Conservation (phyloP, 306 rosid species). For the Senna tora region DNA sequence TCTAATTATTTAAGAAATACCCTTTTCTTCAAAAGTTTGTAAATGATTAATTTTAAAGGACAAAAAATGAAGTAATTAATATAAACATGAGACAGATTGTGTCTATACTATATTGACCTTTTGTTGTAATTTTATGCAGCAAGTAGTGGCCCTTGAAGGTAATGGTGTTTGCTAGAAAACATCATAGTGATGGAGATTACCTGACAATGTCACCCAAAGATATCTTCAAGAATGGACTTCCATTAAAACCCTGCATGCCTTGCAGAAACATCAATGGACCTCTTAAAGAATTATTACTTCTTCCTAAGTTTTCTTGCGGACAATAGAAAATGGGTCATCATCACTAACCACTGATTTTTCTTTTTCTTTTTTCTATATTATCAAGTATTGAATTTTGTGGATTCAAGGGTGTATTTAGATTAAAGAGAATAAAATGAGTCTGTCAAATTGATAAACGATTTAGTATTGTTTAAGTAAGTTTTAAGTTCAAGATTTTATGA, state of each 20-base stretch:
- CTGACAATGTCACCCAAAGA: slow-evolving; percentile 9
- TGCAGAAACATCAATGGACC: slow-evolving; percentile 28
- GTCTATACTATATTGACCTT: background rate
- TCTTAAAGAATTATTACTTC: background rate
- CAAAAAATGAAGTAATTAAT: background rate
- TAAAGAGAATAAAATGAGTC: too few species aligned
- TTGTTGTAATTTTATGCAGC: slow-evolving; percentile 31
- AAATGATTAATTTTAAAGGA: too few species aligned
- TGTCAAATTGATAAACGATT: too few species aligned
- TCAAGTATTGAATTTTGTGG: too few species aligned
- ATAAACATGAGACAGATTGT: slow-evolving; percentile 1
- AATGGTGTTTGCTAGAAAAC: background rate
- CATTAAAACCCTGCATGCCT: slow-evolving; percentile 33
- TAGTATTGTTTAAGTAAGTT: too few species aligned
- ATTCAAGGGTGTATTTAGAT: too few species aligned
- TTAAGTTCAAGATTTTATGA: too few species aligned
- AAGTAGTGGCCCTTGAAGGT: slow-evolving; percentile 28
- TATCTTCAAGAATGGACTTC: slow-evolving; percentile 44
- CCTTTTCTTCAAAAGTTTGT: background rate
- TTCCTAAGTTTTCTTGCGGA: slow-evolving; percentile 23
- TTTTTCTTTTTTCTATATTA: background rate
- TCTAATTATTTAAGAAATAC: background rate
- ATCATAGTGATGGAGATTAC: slow-evolving; percentile 5
- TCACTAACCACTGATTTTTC: slow-evolving; percentile 27
- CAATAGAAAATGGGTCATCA: slow-evolving; percentile 54